Base-by-base conservation (phyloP, 768 basidiomycete species). In the Russula sp. region DNA sequence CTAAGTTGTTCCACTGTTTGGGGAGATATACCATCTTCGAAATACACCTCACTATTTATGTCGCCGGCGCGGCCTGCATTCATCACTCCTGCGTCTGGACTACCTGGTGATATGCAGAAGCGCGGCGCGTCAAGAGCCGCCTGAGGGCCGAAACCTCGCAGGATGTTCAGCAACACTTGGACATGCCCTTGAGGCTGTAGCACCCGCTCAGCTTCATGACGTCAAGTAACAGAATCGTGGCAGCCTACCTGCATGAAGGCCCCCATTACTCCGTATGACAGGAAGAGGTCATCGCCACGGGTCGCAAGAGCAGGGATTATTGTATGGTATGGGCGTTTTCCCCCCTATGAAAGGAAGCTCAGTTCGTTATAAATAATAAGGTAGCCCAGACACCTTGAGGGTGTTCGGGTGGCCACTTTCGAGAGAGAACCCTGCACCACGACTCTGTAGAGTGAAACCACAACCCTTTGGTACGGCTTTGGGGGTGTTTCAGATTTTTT, bases 31-130 rank as follows among this genome's bases (percentile, higher is more conserved):
- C 84, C 87, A 3, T 45, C 58, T 36, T 59, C 58, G 22, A 59
- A 58, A 98, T 73, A 88, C 93, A 0, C 96, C 95, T 9, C 85
- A 96, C 97, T 98, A 76, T 98, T 95, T 71, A 98, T 98, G 60
- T 94, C 93, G 14, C 83, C 92, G 18, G 90, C 29, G 42, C 50
- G 42, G 7, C 42, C 43, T 10, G 25, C 43, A 20, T 53, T 53
- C 22, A n/a, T 35, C 20, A 52, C 7, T 7, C 20, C 36, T 7
- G 36, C 43, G 16, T 59, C 22, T 36, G 42, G 58, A 29, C 16
- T 22, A 3, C 49, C 49, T 13, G 58, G 41, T 43, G 58, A 58
- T 58, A 50, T 58, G 41, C 58, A 58, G n/a, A 58, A 58, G 29
- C 58, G 48, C 2, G 58, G 58, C 16, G 58, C 58, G 38, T 58